Base-by-base conservation (phyloP, 2,329 filamentous ascomycete species). In the Penicillium crustosum region DNA sequence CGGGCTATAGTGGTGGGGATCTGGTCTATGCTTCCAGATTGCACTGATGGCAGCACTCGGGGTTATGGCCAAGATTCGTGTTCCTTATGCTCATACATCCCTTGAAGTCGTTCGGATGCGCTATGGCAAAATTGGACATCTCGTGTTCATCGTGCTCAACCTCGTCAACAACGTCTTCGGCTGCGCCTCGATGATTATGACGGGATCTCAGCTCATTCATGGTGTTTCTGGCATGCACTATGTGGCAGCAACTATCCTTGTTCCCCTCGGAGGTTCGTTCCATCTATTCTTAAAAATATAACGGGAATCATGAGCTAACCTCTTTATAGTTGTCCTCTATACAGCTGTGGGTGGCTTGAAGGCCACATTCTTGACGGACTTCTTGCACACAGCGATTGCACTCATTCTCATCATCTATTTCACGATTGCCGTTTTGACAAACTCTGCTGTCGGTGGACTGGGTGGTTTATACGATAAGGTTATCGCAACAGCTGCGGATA, bases 71-170 rank as follows among this genome's bases (percentile, higher is more conserved):
- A 82, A 82, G 64, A 73, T 81, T 35, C 70, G 79, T 39, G 79
- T 81, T 0, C 80, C 80, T 0, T 80, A 81, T 56, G 80, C 80
- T 0, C 80, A 82, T 55, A 82, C 80, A 0, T 80, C 77, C 3
- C 71, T 82, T 2, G 80, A 82, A 61, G 81, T 82, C 44, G 77
- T 82, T 39, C 73, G 73, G 4, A 77, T 77, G 69, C 70, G 80
- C 57, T 82, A 82, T 61, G 79, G 78, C 6, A 75, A 70, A 25
- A 65, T 75, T 13, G 75, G 70, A 0, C 76, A 80, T 60, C 57
- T 74, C 10, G 68, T 78, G 0, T 78, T 78, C 42, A 77, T 78
- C 13, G 60, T 77, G 3, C 61, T 79, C 25, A 78, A 78, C 31
- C 57, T 78, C 6, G 67, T 73, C 4, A 78, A 78, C 55, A 80